These are phyloP conservation scores for Citrus australasica DNA, from an alignment of 345 rosid genomes.

Conservation along the genomic window DNA sequence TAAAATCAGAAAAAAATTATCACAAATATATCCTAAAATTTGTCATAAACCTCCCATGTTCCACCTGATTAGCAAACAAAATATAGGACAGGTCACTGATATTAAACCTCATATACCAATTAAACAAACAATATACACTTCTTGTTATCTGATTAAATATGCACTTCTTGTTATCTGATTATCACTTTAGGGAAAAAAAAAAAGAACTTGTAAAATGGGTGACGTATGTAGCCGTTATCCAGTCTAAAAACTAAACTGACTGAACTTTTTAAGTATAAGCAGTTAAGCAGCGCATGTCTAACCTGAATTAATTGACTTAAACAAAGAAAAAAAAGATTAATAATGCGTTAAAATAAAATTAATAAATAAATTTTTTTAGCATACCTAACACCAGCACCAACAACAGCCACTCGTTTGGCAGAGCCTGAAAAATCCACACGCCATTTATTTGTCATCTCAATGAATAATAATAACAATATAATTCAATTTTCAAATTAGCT, in stretches of 20 bases:
- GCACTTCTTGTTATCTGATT: background rate
- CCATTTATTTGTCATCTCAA: background rate
- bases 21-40: background rate
- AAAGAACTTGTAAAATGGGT: background rate
- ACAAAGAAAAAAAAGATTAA: background rate
- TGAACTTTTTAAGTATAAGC: background rate
- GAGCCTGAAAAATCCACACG: conserved; percentile 28
- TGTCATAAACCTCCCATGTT: background rate
- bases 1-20: background rate
- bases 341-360: background rate
- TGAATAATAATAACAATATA: background rate
- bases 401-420: conserved; percentile 64
- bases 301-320: background rate
- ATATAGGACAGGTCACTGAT: background rate
- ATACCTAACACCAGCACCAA: conserved; percentile 91
- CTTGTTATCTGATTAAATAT: background rate
- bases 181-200: background rate
- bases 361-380: background rate
- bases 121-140: background rate
- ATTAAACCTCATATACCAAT: background rate
- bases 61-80: background rate
- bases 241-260: background rate
- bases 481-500: background rate
- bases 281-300: background rate
- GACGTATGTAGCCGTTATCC: background rate